These are phyloP conservation scores for Backusella liffmaniae DNA, from an alignment of 192 early-diverging fungal species.

Conservation along the genomic window DNA sequence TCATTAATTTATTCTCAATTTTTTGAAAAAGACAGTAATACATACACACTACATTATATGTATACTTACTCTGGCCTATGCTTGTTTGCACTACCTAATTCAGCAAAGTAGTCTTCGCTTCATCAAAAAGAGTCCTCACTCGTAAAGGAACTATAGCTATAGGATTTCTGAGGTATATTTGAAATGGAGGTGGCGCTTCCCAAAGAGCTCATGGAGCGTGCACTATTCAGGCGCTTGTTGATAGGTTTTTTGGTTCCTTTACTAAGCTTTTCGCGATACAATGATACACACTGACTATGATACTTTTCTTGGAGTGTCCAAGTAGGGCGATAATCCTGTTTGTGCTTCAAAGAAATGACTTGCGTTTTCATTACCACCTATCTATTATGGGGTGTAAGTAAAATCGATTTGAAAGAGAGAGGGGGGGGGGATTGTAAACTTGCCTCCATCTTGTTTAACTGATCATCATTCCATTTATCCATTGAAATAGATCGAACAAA, in stretches of 20 bases:
- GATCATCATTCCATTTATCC: slow-evolving; percentile 96
- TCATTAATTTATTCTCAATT: no score
- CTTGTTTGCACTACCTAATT: slow-evolving; percentile 59
- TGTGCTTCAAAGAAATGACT: slow-evolving; percentile 82
- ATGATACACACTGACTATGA: slow-evolving; percentile 75
- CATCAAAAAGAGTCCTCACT: slow-evolving; percentile 6
- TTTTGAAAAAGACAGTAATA: no score
- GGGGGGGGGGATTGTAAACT: slow-evolving; percentile 6
- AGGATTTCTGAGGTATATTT: neutral
- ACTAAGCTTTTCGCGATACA: slow-evolving; percentile 87
- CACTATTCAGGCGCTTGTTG: neutral
- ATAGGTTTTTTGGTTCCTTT: neutral
- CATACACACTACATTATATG: neutral
- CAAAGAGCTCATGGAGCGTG: slow-evolving; percentile 13
- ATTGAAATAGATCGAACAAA: slow-evolving; percentile 98
- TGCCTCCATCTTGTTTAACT: slow-evolving; percentile 89
- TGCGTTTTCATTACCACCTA: slow-evolving; percentile 89
- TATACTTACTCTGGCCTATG: slow-evolving; percentile 48
- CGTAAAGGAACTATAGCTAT: neutral
- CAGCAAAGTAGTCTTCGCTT: slow-evolving; percentile 80
- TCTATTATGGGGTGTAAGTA: slow-evolving; percentile 20
- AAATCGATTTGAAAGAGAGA: neutral
- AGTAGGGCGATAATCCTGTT: slow-evolving; percentile 67
- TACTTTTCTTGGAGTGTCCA: slow-evolving; percentile 89
- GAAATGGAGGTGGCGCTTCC: neutral